These are phyloP conservation scores for Hamamelis virginiana DNA, from an alignment of 164 flowering plant species.

Conservation along the genomic window DNA sequence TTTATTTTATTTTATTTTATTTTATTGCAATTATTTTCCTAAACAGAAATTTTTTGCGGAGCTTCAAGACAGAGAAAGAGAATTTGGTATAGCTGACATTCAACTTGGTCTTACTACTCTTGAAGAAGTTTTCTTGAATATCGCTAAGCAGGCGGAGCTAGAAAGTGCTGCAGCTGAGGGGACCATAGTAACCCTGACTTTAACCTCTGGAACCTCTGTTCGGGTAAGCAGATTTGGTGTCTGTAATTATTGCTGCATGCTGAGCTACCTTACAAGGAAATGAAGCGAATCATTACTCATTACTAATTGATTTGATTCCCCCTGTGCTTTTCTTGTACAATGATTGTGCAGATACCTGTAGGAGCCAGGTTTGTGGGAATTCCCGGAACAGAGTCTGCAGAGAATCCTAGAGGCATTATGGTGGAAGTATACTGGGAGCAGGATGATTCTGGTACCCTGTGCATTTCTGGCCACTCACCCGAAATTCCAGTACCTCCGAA, in stretches of 20 bases:
- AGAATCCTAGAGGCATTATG: slow-evolving; percentile 75
- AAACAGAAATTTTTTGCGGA: slow-evolving; percentile 58
- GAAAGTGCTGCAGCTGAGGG: slow-evolving; percentile 86
- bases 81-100: slow-evolving; percentile 83
- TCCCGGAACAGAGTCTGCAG: slow-evolving; percentile 73
- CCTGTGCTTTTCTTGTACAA: not conserved
- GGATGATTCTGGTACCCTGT: slow-evolving; percentile 75
- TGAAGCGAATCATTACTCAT: no score
- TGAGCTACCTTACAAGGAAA: no score
- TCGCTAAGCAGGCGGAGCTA: slow-evolving; percentile 85
- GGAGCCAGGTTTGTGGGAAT: slow-evolving; percentile 83
- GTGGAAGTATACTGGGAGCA: slow-evolving; percentile 90
- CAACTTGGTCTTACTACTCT: slow-evolving; percentile 91
- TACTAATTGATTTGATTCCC: no score
- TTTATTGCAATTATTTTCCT: not conserved
- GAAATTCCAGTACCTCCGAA: slow-evolving; percentile 62
- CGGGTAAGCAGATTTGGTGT: slow-evolving; percentile 56
- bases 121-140: slow-evolving; percentile 95
- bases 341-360: slow-evolving; percentile 61
- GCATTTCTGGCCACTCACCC: slow-evolving; percentile 78
- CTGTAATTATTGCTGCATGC: not conserved
- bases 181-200: slow-evolving; percentile 50
- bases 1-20: not conserved
- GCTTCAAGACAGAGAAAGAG: slow-evolving; percentile 76
- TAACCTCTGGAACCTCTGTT: slow-evolving; percentile 61